Conservation (phyloP, 148 eudicot genomes). For the Nyssa sinensis region DNA sequence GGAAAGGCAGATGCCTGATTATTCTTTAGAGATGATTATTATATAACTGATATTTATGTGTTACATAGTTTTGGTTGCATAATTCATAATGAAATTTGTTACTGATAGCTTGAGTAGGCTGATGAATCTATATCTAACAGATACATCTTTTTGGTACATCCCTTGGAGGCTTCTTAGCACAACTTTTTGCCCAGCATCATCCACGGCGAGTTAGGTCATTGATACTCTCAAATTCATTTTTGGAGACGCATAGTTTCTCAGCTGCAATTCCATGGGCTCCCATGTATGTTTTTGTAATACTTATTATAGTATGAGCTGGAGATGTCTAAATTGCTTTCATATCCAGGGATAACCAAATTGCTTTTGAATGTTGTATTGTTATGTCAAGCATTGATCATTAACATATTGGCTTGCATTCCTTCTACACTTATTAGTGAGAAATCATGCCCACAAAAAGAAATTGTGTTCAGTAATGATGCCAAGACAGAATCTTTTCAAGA, state of each 20-base stretch:
- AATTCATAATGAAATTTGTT: neutral
- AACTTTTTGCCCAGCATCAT: conserved; percentile 91
- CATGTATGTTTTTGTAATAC: conserved; percentile 49
- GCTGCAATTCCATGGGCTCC: conserved; percentile 99
- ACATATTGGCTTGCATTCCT: too few species aligned
- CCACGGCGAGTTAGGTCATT: conserved; percentile 92
- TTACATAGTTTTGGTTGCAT: neutral
- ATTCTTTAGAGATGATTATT: too few species aligned
- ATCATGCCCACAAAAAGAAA: neutral
- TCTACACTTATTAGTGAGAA: too few species aligned
- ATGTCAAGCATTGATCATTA: neutral
- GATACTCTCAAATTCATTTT: conserved; percentile 85
- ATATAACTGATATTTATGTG: too few species aligned
- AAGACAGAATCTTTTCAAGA: neutral
- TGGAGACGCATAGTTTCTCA: conserved; percentile 78
- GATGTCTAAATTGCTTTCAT: neutral
- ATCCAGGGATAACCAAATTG: too few species aligned
- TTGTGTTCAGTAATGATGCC: neutral
- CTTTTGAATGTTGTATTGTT: neutral
- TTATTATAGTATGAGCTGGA: neutral
- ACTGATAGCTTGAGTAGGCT: conserved; percentile 10
- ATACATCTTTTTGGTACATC: conserved; percentile 94
- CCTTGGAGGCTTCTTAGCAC: conserved; percentile 96
- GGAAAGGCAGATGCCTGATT: too few species aligned
- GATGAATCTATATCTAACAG: conserved; percentile 37